Base-by-base conservation (phyloP, 148 eudicot species). In the Diospyros kaki region DNA sequence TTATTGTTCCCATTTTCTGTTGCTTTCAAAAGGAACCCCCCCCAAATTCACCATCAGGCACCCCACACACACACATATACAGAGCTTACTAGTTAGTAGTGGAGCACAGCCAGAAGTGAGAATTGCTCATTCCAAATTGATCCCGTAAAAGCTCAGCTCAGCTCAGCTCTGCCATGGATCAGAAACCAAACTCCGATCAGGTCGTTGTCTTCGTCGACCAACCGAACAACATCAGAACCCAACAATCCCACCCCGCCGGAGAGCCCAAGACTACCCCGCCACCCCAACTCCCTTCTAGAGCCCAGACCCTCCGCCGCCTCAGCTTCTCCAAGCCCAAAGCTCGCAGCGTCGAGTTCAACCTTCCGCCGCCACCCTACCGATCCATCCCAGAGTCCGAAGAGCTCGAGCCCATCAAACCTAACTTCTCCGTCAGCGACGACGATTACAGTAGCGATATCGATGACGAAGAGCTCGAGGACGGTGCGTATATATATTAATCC, bases 281-380 rank as follows among this genome's bases (percentile, higher is more conserved):
- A 4, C 10, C 2, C 2, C 70, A 48, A 48, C 18, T 1, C 18
- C 9, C 48, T 7, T 13, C 71, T 14, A 76, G 79, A 75, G 43
- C 68, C 10, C 66, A 38, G 59, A 76, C 87, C 64, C 79, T 87
- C 39, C 86, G 81, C 12, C 87, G 93, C 14, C 73, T 84, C n/a
- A 87, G 80, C 79, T 75, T 89, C 84, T 87, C 93, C 2, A 89
- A 89, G 50, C 87, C 93, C 64, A 84, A 76, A 9, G 66, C 90
- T 46, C 79, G 93, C 45, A 78, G 79, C 44, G 81, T 80, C 2
- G 93, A 89, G 78, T 70, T 76, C 73, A 81, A 76, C 48, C 80
- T 18, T 14, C 83, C 77, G 4, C 43, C 72, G 9, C 55, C 52
- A 64, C 74, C 42, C 3, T 51, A 61, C 61, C 18, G 18, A 48